Conservation (phyloP, 192 early-diverging fungal genomes). For the Rhizophagus sp. region DNA sequence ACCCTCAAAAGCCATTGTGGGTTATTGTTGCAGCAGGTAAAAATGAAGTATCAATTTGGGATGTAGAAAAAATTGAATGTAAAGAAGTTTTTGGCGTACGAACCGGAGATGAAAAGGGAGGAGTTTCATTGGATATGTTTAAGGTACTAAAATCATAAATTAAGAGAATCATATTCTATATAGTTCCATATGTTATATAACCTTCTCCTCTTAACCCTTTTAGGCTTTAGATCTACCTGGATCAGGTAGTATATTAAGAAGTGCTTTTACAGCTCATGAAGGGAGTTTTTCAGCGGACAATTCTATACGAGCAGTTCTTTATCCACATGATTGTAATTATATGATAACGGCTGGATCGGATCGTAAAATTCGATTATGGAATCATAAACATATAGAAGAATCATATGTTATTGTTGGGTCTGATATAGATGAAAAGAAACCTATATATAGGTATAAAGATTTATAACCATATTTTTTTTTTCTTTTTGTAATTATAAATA, state of each 20-base stretch:
- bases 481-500: neutral
- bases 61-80: slow-evolving; percentile 71
- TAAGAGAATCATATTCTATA: neutral
- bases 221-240: slow-evolving; percentile 41
- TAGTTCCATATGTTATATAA: neutral
- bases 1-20: slow-evolving; percentile 39
- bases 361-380: slow-evolving; percentile 87
- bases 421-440: slow-evolving; percentile 55
- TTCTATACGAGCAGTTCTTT: slow-evolving; percentile 62
- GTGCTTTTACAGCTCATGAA: slow-evolving; percentile 58
- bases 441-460: slow-evolving; percentile 60
- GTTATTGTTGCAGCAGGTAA: slow-evolving; percentile 70
- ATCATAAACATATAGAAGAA: slow-evolving; percentile 64
- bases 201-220: neutral
- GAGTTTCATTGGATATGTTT: slow-evolving; percentile 46
- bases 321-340: slow-evolving; percentile 47
- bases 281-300: slow-evolving; percentile 57
- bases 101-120: slow-evolving; percentile 49
- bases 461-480: neutral
- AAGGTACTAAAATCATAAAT: slow-evolving; percentile 47
- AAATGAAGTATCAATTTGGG: slow-evolving; percentile 82
- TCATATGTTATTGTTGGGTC: slow-evolving; percentile 73
- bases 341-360: slow-evolving; percentile 83
- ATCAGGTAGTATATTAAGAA: slow-evolving; percentile 53
- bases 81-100: slow-evolving; percentile 70